Evolutionary conservation across 805 yeast species (phyloP), one percentile per base, ranked within the genome.

Genomic region (Kuraishia molischiana): DNA sequence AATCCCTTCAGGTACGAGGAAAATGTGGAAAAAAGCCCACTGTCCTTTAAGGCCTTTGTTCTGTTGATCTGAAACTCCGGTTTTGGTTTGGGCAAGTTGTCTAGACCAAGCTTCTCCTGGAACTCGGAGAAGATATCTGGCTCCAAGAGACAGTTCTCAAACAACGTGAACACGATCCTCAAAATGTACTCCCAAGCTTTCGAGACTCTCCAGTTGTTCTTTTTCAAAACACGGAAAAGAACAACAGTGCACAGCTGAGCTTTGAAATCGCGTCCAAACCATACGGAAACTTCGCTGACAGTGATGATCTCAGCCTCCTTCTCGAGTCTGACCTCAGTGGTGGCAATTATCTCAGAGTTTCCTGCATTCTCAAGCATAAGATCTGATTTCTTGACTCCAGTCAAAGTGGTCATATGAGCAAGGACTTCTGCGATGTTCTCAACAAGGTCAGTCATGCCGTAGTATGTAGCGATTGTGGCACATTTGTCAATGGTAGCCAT

Each of bases 171-270:
- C 28, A 87, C 53, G 4, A 85, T 70, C 36, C 69, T 69, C 11
- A 83, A 50, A 4, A 86, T 60, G 17, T 70, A 61, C 8, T 56
- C 52, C 95, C 95, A 87, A 9, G 61, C 52, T 17, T 53, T 41
- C 3, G 79, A 58, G 4, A 77, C 68, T 29, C 59, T 56, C 37
- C 72, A 66, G 19, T 67, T 66, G 22, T 76, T 77, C 45, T 76
- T 73, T 44, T 76, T 74, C 22, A 85, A 59, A 24, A 90, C 73
- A 44, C 95, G 68, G 64, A 90, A 87, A 35, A 90, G 64, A 1
- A 90, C 90, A 36, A 89, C 87, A 2, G 87, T 71, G 10, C 96
- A 81, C 43, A 90, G 62, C 53, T 94, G 98, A 0, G 95, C 95
- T 51, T 89, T 86, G 61, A 85, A 85, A 51, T 87, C 92, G 35